Evolutionary conservation across 345 rosid species (phyloP), one percentile per base, ranked within the genome.

Genomic region (Capsella bursapastoris): DNA sequence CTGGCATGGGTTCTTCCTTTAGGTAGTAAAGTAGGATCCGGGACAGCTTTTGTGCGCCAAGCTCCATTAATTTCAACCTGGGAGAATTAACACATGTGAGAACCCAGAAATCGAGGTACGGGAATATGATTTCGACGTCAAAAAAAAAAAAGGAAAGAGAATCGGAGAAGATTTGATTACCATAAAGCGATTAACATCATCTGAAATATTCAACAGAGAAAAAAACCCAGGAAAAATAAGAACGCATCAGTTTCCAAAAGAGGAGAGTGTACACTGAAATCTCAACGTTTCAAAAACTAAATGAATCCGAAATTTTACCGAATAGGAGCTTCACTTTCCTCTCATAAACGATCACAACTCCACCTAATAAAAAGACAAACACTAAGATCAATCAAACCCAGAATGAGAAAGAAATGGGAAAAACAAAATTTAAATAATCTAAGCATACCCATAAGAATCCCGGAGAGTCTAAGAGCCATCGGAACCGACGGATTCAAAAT

Each of bases 321-420:
- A 81, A 87, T 11, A 92, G 89, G 29, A 95, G 86, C 73, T 87
- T 88, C 80, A 95, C 97, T 87, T 92, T 91, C 75, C 87, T 80
- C 80, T 95, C 92, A 15, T 89, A 95, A n/a, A 95, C 93, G 68
- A 92, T 92, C 41, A 90, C 97, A 37, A 95, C 97, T 43, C 97
- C 97, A 69, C 97, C 99, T 90, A 78, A 66, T n/a, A 22, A 64
- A 35, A 10, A 63, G 25, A 38, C 29, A 9, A 29, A 45, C 32
- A 47, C 32, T 31, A 13, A 60, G 28, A 64, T 59, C 64, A 51
- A 50, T 71, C 63, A 59, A 72, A 51, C 37, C 64, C 50, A 51
- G 59, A 18, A 72, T 10, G 11, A 12, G 44, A 71, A 65, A 22
- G 40, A 64, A 76, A 15, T 18, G 3, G 16, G 14, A 4, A 57